A percentile compares a stretch with the other conserved stretches of the same genome.
These are phyloP conservation scores for Dactylellina haptotyla DNA, from an alignment of 2,329 filamentous ascomycete species.

Conservation along the genomic window DNA sequence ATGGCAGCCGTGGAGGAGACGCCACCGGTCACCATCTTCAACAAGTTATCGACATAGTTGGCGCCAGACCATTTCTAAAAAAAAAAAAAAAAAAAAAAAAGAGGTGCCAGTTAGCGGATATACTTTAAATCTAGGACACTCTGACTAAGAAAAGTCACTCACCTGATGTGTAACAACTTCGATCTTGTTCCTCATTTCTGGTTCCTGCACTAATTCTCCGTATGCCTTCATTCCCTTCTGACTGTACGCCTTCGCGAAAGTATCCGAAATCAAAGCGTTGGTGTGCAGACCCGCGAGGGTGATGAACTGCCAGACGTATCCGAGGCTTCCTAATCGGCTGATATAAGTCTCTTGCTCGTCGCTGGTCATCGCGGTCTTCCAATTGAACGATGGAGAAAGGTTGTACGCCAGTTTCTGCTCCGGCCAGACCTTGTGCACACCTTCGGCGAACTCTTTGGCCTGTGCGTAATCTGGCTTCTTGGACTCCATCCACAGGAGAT, in stretches of 20 bases:
- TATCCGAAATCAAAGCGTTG: conserved; percentile 88
- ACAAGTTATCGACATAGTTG: conserved; percentile 89
- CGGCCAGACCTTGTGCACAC: conserved; percentile 92
- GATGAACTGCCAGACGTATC: conserved; percentile 99
- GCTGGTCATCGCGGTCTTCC: conserved; percentile 84
- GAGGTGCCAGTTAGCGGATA: conserved; percentile 15
- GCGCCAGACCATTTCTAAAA: conserved; percentile 87
- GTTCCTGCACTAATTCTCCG: conserved; percentile 96
- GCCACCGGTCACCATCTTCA: conserved; percentile 97
- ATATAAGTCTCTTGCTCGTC: conserved; percentile 98
- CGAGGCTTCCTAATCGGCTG: conserved; percentile 81
- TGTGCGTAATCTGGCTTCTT: conserved; percentile 92
- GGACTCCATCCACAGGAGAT: conserved; percentile 99
- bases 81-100: no score
- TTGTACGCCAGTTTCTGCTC: conserved; percentile 99
- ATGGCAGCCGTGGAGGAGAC: conserved; percentile 92
- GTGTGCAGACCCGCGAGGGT: conserved; percentile 97
- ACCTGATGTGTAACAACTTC: conserved; percentile 96
- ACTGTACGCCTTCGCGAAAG: conserved; percentile 84
- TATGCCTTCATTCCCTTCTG: conserved; percentile 92
- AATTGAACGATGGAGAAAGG: conserved; percentile 98
- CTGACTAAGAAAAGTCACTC: conserved; percentile 5
- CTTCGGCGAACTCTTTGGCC: conserved; percentile 90
- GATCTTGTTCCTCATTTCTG: conserved; percentile 88
- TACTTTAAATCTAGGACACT: background rate